Conservation (phyloP, 345 rosid genomes). For the Rhizophora mangle region DNA sequence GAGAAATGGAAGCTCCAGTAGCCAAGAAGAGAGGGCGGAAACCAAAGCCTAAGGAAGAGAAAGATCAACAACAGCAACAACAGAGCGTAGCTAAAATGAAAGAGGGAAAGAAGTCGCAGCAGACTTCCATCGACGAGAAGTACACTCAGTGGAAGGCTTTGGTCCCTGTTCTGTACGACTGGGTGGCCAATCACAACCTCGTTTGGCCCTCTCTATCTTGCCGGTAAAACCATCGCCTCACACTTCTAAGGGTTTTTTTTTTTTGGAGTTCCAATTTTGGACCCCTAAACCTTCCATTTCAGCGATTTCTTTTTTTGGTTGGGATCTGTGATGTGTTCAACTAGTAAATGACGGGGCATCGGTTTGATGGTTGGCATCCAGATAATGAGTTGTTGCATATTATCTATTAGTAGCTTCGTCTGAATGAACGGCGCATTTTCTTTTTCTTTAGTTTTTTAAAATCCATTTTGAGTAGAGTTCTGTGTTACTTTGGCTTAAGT, state of each 20-base stretch:
- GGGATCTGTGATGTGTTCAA: too few relatives aligned
- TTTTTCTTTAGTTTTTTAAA: too few relatives aligned
- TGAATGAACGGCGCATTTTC: too few relatives aligned
- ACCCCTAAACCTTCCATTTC: too few relatives aligned
- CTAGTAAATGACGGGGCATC: too few relatives aligned
- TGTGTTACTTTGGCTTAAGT: too few relatives aligned
- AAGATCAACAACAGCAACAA: conserved; percentile 33
- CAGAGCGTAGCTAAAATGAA: conserved; percentile 31
- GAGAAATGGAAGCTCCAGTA: background rate
- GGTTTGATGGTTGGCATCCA: conserved; percentile 29
- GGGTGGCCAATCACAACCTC: conserved; percentile 98
- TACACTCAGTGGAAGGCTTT: conserved; percentile 92
- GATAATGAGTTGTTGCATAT: too few relatives aligned
- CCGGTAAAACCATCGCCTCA: conserved; percentile 45
- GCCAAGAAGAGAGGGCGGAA: conserved; percentile 89
- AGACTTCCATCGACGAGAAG: conserved; percentile 71
- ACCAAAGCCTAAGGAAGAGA: conserved; percentile 78
- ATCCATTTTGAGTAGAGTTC: too few relatives aligned
- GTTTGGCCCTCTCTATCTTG: conserved; percentile 99
- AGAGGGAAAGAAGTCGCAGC: conserved; percentile 43
- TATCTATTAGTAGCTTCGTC: too few relatives aligned
- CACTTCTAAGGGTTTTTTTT: background rate
- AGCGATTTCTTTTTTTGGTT: too few relatives aligned
- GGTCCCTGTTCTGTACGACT: conserved; percentile 94
- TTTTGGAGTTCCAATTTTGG: background rate